phyloP scores from a whole-genome alignment of 306 rosid genomes.

The Castanospermum australe region DNA sequence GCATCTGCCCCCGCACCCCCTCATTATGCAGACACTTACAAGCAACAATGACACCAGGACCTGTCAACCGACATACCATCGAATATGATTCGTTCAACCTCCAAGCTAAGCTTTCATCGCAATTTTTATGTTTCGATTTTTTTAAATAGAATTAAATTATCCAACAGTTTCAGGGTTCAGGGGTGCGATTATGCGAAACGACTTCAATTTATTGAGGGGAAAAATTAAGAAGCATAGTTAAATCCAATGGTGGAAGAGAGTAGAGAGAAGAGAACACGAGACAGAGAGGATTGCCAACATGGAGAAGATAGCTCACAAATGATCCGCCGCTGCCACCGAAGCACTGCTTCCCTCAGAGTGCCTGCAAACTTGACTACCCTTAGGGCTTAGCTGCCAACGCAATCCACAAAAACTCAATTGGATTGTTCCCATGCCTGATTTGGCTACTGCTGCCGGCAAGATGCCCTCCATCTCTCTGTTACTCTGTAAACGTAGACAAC shows the following conservation, averaged over 20 bases:
- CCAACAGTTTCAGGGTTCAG: background rate
- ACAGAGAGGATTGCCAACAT: background rate
- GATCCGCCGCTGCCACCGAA: constrained; percentile 23
- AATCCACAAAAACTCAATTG: constrained; percentile 13
- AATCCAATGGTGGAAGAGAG: background rate
- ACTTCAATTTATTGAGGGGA: background rate
- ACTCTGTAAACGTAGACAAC: background rate
- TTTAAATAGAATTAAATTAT: background rate
- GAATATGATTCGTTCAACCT: constrained; percentile 19
- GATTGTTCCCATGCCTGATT: background rate
- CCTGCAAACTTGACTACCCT: background rate
- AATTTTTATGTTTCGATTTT: background rate
- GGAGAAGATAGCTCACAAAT: background rate
- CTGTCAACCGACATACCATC: background rate
- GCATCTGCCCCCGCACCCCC: constrained; percentile 22
- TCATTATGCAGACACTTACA: constrained; percentile 5
- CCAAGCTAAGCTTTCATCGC: background rate
- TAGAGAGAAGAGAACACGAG: background rate
- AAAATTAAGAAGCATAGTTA: background rate
- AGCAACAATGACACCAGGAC: constrained; percentile 14
- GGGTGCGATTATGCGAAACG: background rate
- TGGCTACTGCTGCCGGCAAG: constrained; percentile 5
- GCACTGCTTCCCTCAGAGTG: background rate
- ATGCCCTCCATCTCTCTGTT: background rate
- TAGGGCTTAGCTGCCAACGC: constrained; percentile 13